A percentile compares a stretch with the other conserved stretches of the same genome.
Conservation (phyloP, 176 grass and related monocot genomes). For the Lolium rigidum region DNA sequence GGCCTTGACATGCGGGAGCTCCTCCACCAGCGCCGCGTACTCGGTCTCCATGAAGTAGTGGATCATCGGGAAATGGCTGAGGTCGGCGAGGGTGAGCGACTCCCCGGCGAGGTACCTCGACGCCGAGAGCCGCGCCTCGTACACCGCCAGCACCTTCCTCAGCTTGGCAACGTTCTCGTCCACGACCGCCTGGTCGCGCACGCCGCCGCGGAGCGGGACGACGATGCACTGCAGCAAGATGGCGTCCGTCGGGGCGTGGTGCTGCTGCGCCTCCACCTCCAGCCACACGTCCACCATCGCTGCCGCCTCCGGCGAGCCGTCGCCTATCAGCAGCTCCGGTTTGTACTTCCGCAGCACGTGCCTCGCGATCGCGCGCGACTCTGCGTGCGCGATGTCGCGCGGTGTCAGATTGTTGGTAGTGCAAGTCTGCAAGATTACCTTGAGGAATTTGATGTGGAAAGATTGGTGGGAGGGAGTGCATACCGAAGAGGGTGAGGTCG, state of each 20-base stretch:
- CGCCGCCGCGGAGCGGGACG: slow-evolving; percentile 24
- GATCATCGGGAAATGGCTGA: slow-evolving; percentile 50
- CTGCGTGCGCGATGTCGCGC: not conserved
- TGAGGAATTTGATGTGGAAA: not conserved
- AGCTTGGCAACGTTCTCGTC: slow-evolving; percentile 44
- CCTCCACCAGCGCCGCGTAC: slow-evolving; percentile 28
- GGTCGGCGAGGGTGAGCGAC: slow-evolving; percentile 50
- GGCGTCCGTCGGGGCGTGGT: not conserved
- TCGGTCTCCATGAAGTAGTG: slow-evolving; percentile 55
- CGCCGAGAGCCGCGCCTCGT: slow-evolving; percentile 43
- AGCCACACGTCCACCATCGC: slow-evolving; percentile 39
- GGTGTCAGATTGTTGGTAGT: not conserved
- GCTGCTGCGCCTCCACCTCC: slow-evolving; percentile 40
- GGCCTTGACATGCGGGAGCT: not conserved
- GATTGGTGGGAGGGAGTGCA: not conserved
- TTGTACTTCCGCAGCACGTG: slow-evolving; percentile 35
- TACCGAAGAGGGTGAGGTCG: slow-evolving; percentile 42
- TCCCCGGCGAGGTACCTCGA: slow-evolving; percentile 53
- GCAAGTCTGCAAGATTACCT: too few species aligned
- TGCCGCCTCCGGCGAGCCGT: not conserved
- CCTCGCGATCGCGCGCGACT: slow-evolving; percentile 32
- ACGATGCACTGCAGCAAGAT: slow-evolving; percentile 33
- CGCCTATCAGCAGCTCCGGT: slow-evolving; percentile 20
- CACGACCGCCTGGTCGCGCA: slow-evolving; percentile 37
- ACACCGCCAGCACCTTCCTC: slow-evolving; percentile 34